These are phyloP conservation scores for Erythrophleum fordii DNA, from an alignment of 306 rosid species.

Conservation along the genomic window DNA sequence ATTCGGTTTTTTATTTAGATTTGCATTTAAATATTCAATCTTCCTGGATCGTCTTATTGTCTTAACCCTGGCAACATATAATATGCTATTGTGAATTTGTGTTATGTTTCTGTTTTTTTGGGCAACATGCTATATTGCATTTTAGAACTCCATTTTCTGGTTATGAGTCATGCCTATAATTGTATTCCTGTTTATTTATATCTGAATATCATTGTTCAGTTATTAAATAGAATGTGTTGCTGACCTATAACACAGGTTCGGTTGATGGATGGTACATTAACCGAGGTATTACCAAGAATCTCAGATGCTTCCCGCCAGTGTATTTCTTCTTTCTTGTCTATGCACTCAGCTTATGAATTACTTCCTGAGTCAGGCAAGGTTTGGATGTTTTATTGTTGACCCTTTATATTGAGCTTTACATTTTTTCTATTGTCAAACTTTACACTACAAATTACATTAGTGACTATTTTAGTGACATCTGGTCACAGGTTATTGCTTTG, in stretches of 20 bases:
- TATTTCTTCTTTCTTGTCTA: slow-evolving; percentile 76
- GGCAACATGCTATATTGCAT: slow-evolving; percentile 23
- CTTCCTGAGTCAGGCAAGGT: slow-evolving; percentile 99
- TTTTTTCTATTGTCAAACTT: slow-evolving; percentile 27
- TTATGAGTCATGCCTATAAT: not conserved
- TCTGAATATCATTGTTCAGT: slow-evolving; percentile 32
- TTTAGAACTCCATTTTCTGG: slow-evolving; percentile 14
- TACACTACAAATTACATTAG: slow-evolving; percentile 6
- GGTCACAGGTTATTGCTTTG: slow-evolving; percentile 82
- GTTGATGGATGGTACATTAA: slow-evolving; percentile 63
- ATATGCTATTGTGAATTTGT: not conserved
- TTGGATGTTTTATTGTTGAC: slow-evolving; percentile 57
- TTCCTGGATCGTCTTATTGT: not conserved
- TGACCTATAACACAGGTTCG: slow-evolving; percentile 58
- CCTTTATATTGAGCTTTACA: slow-evolving; percentile 20
- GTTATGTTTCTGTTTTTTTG: not conserved
- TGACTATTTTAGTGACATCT: slow-evolving; percentile 37
- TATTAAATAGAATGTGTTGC: slow-evolving; percentile 5
- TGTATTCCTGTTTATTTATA: slow-evolving; percentile 31
- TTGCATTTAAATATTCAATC: not conserved
- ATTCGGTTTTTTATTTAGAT: slow-evolving; percentile 5
- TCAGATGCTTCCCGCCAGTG: slow-evolving; percentile 87
- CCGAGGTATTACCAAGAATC: slow-evolving; percentile 68
- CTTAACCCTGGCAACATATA: slow-evolving; percentile 16
- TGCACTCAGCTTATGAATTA: slow-evolving; percentile 81